A percentile compares a stretch with the other conserved stretches of the same genome.
phyloP scores from a whole-genome alignment of 2,329 filamentous ascomycete genomes.

The Paecilomyces variotii region DNA sequence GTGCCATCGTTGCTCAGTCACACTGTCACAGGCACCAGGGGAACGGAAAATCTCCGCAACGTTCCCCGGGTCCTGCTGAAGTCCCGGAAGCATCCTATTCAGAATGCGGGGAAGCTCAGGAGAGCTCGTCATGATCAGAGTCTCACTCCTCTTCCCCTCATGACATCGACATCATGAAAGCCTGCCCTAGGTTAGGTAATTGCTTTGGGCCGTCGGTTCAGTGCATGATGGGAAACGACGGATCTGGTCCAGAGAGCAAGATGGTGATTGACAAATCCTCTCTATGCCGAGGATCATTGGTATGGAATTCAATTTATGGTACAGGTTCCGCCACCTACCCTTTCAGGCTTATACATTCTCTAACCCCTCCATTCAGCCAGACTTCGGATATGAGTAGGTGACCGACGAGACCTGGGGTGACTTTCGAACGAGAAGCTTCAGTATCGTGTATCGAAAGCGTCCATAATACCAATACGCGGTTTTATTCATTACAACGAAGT shows the following conservation, averaged over 20 bases:
- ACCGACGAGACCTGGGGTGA: not conserved
- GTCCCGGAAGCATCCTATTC: not conserved
- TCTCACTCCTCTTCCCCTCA: not conserved
- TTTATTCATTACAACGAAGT: not conserved
- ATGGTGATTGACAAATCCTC: not conserved
- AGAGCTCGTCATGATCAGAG: not conserved
- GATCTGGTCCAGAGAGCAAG: not conserved
- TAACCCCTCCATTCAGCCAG: not conserved
- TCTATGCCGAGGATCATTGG: not conserved
- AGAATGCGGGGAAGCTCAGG: not conserved
- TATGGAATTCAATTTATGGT: not conserved
- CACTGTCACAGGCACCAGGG: not conserved
- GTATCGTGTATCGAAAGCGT: not conserved
- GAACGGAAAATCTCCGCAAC: not conserved
- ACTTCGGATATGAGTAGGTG: not conserved
- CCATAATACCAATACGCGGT: not conserved
- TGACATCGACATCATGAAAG: not conserved
- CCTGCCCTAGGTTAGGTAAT: not conserved
- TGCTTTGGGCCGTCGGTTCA: not conserved
- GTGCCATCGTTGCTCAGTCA: not conserved
- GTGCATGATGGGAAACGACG: not conserved
- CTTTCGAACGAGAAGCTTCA: not conserved
- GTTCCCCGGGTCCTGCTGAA: not conserved
- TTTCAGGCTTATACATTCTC: not conserved
- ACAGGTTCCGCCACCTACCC: not conserved